Base-by-base conservation (phyloP, 805 yeast species). In the Lipomyces chichibuensis region DNA sequence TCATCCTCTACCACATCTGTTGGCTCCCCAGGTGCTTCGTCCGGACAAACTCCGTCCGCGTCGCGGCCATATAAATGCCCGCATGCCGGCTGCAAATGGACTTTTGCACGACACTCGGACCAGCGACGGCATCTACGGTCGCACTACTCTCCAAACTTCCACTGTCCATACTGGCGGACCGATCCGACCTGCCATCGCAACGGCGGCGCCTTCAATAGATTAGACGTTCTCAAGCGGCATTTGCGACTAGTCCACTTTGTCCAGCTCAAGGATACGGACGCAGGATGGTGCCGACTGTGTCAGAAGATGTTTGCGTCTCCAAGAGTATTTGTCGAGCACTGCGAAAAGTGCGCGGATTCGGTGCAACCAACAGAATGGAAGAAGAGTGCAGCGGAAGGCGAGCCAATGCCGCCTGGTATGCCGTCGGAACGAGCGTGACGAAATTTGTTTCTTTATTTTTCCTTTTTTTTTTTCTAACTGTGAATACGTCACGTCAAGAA, bases 191-290 rank as follows among this genome's bases (percentile, higher is more conserved):
- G 93, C 75, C 95, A 89, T 76, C 81, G 89, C 64, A 88, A 88
- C 70, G 91, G 89, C 25, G 93, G 94, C 17, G 84, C 91, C 0
- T 90, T 90, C 77, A 87, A 86, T 72, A 80, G 95, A 57, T 77
- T 88, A 67, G 95, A 90, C 74, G 93, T 90, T 37, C 79, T 89
- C 69, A 89, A 89, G 71, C 81, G 95, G 57, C 95, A 90, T 76
- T 78, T 90, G 64, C 81, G 85, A 62, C 80, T 89, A 53, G 91
- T 89, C 55, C 95, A 90, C 77, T 87, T 82, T 74, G 86, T 85
- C 39, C 85, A 75, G 66, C 75, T 74, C 73, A 76, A 73, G 75
- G 76, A 54, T 72, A 82, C 83, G 33, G 90, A 86, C 63, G 81
- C 86, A 2, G 94, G 94, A 14, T 84, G 85, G 82, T 90, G 95